Conservation (phyloP, 2,329 filamentous ascomycete species). For the Pezizomycotina sp. region DNA sequence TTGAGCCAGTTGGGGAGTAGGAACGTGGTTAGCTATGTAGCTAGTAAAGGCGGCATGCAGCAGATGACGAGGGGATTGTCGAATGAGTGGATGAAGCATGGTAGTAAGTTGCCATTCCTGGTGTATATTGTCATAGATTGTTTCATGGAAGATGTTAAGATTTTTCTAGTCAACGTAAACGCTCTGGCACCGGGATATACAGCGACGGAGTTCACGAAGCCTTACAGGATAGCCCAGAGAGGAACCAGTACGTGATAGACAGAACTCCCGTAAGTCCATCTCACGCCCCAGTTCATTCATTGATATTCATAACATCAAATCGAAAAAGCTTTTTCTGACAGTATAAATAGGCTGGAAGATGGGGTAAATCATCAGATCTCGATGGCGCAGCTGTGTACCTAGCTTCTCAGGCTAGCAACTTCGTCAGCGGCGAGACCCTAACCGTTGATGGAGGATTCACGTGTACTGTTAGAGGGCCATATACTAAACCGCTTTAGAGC, state of each 20-base stretch:
- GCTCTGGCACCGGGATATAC: conserved; percentile 80
- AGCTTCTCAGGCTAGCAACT: conserved; percentile 58
- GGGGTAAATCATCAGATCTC: conserved; percentile 77
- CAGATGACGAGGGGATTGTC: conserved; percentile 70
- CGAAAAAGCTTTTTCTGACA: too few species aligned
- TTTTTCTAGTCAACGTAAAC: conserved; percentile 75
- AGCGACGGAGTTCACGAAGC: conserved; percentile 76
- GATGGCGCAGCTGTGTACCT: conserved; percentile 89
- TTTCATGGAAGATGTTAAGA: too few species aligned
- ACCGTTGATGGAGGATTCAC: conserved; percentile 76
- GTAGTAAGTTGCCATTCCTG: too few species aligned
- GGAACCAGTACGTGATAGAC: conserved; percentile 55
- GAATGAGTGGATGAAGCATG: too few species aligned
- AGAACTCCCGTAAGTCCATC: conserved; percentile 65
- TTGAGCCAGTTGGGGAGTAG: conserved; percentile 72
- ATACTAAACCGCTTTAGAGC: too few species aligned
- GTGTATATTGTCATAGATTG: too few species aligned
- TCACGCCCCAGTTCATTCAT: too few species aligned
- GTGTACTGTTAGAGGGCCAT: too few species aligned
- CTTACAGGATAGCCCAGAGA: conserved; percentile 51
- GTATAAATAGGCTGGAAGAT: too few species aligned
- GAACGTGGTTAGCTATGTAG: conserved; percentile 73
- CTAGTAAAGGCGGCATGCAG: conserved; percentile 66
- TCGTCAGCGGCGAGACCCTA: conserved; percentile 62
- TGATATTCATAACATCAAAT: too few species aligned